phyloP scores from a whole-genome alignment of 441 rosid species.

The Eruca vesicaria region DNA sequence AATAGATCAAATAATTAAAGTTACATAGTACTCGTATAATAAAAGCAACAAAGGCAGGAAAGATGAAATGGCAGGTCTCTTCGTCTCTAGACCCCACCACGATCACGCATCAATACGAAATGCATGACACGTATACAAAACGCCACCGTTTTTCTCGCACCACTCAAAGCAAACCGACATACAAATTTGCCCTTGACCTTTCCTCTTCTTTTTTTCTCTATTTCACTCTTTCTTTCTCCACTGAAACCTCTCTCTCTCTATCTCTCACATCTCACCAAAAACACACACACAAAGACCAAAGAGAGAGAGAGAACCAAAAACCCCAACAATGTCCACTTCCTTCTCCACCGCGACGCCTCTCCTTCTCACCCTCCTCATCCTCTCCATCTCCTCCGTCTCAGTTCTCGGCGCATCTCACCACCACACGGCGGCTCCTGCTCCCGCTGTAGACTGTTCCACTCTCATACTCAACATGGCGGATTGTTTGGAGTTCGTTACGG shows the following conservation, averaged over 20 bases:
- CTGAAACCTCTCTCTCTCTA: background rate
- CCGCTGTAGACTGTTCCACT: conserved; percentile 61
- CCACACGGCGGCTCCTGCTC: conserved; percentile 51
- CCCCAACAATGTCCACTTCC: conserved; percentile 2
- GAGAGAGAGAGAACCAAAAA: background rate
- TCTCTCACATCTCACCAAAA: background rate
- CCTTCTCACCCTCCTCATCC: conserved; percentile 11
- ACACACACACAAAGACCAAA: too few species aligned
- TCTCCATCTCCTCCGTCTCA: conserved; percentile 33
- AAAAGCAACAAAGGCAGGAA: conserved; percentile 4
- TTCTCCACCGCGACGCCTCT: background rate
- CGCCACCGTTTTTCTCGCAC: conserved; percentile 24
- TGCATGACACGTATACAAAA: conserved; percentile 33
- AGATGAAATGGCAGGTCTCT: conserved; percentile 34
- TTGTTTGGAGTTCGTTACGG: conserved; percentile 62
- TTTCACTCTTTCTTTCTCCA: conserved; percentile 10
- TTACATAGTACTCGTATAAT: background rate
- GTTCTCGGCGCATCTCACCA: conserved; percentile 34
- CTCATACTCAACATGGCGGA: conserved; percentile 64
- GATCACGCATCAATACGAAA: conserved; percentile 30
- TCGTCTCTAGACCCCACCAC: conserved; percentile 22
- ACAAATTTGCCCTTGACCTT: background rate
- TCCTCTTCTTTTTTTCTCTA: background rate
- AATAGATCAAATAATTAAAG: background rate
- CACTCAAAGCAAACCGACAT: conserved; percentile 24